Base-by-base conservation (phyloP, 2,329 filamentous ascomycete genomes). In the Penicillium rolfsii region DNA sequence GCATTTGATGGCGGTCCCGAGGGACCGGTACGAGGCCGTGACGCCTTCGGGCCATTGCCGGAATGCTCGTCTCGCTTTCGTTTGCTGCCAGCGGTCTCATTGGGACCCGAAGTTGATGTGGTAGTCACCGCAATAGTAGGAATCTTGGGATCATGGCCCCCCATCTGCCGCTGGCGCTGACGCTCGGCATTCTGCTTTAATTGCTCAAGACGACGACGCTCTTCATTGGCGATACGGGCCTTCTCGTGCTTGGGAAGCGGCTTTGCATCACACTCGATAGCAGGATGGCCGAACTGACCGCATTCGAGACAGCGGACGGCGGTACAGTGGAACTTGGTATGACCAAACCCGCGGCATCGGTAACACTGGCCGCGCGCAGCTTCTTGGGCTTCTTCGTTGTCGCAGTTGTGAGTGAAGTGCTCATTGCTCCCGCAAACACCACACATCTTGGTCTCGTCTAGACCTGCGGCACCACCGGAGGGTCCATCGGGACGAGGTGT, bases 321-420 rank as follows among this genome's bases (percentile, higher is more conserved):
- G n/a, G 65, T 71, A 63, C 81, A 83, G 55, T 68, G 58, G 9
- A 60, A 58, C 40, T 73, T 76, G 5, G 64, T 73, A 63, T 82
- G 81, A 7, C 76, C 76, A 26, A 70, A 55, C 26, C 67, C 61
- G 19, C 76, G 73, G 58, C 81, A 83, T 59, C 81, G 74, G 61
- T 69, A 72, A 62, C 81, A 83, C 52, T 65, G 74, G 24, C 78
- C 78, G 45, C 73, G 70, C 35, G 71, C 70, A 12, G 71, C 71
- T 36, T 72, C 72, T 60, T 76, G 73, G 11, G 79, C 80, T 12
- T 77, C 77, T 9, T 69, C 62, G 61, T 82, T 81, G 57, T 82
- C 79, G 59, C 81, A 83, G 48, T 78, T 76, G 54, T 73, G 71
- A 1, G 77, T 79, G 63, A 76, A 77, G 64, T 83, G 81, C 9